Conservation (phyloP, 257 asterid genomes). For the Solanum sejunctum region DNA sequence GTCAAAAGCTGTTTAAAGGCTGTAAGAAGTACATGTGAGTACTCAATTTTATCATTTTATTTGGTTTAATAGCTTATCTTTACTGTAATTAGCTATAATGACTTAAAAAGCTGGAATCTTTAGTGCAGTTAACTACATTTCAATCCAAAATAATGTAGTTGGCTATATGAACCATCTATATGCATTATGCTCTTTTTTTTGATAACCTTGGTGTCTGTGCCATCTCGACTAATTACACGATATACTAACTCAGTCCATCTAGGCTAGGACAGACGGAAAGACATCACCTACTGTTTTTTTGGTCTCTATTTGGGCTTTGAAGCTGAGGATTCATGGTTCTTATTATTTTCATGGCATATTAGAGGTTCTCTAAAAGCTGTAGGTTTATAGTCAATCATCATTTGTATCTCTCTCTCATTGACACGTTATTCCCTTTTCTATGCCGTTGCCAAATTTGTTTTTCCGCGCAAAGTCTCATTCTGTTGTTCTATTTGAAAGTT, state of each 20-base stretch:
- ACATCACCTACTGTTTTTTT: background rate
- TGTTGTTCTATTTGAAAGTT: background rate
- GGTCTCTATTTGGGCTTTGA: background rate
- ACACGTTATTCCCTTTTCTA: background rate
- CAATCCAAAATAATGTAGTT: background rate
- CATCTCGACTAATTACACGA: background rate
- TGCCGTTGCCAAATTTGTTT: background rate
- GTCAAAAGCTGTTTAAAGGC: slow-evolving; percentile 79
- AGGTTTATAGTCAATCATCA: background rate
- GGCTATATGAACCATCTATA: background rate
- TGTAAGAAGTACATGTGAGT: slow-evolving; percentile 86
- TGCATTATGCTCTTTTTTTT: background rate
- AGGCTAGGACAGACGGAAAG: background rate
- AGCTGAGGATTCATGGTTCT: background rate
- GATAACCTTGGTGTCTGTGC: background rate
- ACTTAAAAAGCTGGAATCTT: background rate
- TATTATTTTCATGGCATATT: background rate
- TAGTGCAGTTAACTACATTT: background rate
- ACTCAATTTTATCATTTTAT: background rate
- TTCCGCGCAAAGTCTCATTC: background rate
- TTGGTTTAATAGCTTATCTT: background rate
- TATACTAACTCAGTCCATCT: too few species aligned
- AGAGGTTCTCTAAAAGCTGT: background rate
- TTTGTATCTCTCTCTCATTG: background rate
- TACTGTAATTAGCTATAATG: background rate